Percentiles rank a stretch among this genome's conserved stretches.
Evolutionary conservation across 163 green algal species (phyloP).

Genomic region (Chlorella variabilis): DNA sequence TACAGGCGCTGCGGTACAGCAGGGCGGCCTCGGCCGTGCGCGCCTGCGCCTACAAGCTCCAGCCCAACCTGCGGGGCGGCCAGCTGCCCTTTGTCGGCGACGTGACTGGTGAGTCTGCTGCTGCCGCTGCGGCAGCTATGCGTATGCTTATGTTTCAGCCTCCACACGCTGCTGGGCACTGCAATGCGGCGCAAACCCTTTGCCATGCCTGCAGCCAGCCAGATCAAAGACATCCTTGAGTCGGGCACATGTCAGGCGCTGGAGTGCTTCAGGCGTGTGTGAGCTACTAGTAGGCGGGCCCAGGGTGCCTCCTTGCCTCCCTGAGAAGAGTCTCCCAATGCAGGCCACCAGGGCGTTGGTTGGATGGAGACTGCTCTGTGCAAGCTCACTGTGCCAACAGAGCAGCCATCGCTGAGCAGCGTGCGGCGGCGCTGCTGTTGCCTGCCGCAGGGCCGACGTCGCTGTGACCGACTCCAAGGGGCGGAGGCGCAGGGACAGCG

Average conservation of each 20-base stretch:
- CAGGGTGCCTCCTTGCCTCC: too few species aligned
- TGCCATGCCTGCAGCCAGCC: background rate
- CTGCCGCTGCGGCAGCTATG: background rate
- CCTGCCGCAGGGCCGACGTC: conserved; percentile 17
- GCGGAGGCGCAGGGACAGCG: background rate
- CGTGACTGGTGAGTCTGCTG: background rate
- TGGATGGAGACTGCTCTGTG: too few species aligned
- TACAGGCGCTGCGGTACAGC: conserved; percentile 34
- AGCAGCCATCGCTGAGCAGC: too few species aligned
- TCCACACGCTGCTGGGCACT: too few species aligned
- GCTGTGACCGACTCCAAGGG: conserved; percentile 20
- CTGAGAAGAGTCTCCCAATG: too few species aligned
- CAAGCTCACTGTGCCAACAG: too few species aligned
- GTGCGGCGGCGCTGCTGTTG: too few species aligned
- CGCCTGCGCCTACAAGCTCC: conserved; percentile 34
- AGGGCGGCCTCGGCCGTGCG: conserved; percentile 26
- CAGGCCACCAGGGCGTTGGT: too few species aligned
- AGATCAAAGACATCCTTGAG: conserved; percentile 34
- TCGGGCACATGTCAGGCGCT: conserved; percentile 22
- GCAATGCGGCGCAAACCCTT: background rate
- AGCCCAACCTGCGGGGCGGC: background rate
- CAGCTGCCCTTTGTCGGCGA: conserved; percentile 38
- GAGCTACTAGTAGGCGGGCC: too few species aligned
- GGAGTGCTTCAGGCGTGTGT: conserved; percentile 33
- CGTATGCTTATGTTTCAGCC: too few species aligned